These are phyloP conservation scores for Penicillium odoratum DNA, from an alignment of 495 filamentous ascomycete genomes.

Conservation along the genomic window DNA sequence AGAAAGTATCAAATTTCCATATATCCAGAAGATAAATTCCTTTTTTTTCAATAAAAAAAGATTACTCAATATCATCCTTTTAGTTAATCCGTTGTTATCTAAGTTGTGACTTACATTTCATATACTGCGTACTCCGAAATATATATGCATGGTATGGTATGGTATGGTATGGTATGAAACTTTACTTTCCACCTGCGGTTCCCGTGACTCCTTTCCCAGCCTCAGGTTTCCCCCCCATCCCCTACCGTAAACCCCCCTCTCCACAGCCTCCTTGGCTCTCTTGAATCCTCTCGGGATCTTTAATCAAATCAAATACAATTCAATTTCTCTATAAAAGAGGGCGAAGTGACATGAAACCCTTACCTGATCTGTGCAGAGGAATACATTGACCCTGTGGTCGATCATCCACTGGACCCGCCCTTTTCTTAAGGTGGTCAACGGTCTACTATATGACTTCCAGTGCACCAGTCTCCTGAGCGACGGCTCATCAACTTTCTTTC, in stretches of 20 bases:
- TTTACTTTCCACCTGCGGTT: not conserved
- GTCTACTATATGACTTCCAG: conserved; percentile 9
- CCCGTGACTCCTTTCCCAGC: conserved; percentile 14
- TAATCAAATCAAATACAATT: not conserved
- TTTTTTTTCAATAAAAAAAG: too few relatives aligned
- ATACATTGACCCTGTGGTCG: conserved; percentile 5
- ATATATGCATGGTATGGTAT: not conserved
- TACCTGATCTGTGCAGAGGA: not conserved
- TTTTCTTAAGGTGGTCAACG: conserved; percentile 6
- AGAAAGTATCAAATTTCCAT: too few relatives aligned
- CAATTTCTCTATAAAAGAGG: not conserved
- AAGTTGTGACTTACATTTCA: too few relatives aligned
- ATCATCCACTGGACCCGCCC: conserved; percentile 5
- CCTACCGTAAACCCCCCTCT: conserved; percentile 7
- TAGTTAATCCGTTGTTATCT: too few relatives aligned
- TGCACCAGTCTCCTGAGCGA: conserved; percentile 3
- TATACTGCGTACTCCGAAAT: too few relatives aligned
- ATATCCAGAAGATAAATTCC: too few relatives aligned
- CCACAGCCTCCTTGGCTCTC: conserved; percentile 10
- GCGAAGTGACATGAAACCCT: conserved; percentile 5
- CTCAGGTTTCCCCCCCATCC: conserved; percentile 11
- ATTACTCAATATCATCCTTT: too few relatives aligned
- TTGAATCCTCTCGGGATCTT: conserved; percentile 4
- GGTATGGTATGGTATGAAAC: not conserved
- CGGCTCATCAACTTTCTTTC: not conserved